phyloP scores from a whole-genome alignment of 140 eudicot species.

The Flaveria floridana region DNA sequence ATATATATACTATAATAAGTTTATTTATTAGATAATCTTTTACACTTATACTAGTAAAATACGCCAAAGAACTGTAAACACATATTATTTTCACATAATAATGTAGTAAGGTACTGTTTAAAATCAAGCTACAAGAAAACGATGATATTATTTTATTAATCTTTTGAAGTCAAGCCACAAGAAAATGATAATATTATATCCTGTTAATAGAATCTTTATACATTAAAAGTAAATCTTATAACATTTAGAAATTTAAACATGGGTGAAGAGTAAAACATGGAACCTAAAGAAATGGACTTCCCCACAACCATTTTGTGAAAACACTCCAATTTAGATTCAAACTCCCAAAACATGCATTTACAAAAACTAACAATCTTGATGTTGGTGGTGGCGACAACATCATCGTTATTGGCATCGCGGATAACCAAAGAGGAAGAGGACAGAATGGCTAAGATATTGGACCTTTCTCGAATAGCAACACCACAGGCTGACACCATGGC shows the following conservation, averaged over 20 bases:
- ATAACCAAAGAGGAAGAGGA: conserved; percentile 20
- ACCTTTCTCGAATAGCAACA: neutral
- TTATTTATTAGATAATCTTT: neutral
- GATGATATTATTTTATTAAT: no score
- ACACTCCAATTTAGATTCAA: conserved; percentile 22
- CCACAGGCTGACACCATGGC: conserved; percentile 22
- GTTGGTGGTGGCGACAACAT: conserved; percentile 29
- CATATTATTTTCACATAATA: no score
- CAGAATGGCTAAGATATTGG: conserved; percentile 25
- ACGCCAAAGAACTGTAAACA: neutral
- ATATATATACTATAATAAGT: no score
- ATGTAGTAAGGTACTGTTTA: no score
- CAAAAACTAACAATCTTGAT: conserved; percentile 34
- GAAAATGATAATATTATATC: no score
- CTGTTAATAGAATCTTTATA: neutral
- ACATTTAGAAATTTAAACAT: neutral
- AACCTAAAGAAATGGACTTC: conserved; percentile 25
- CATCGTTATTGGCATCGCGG: conserved; percentile 18
- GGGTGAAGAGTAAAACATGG: conserved; percentile 12
- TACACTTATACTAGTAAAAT: neutral
- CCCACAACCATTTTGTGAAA: conserved; percentile 7
- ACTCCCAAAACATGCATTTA: conserved; percentile 30
- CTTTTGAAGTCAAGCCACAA: no score
- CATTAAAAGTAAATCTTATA: neutral
- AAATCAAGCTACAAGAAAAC: no score